Conservation (phyloP, 2,329 filamentous ascomycete species). For the Epichloe hybrida region DNA sequence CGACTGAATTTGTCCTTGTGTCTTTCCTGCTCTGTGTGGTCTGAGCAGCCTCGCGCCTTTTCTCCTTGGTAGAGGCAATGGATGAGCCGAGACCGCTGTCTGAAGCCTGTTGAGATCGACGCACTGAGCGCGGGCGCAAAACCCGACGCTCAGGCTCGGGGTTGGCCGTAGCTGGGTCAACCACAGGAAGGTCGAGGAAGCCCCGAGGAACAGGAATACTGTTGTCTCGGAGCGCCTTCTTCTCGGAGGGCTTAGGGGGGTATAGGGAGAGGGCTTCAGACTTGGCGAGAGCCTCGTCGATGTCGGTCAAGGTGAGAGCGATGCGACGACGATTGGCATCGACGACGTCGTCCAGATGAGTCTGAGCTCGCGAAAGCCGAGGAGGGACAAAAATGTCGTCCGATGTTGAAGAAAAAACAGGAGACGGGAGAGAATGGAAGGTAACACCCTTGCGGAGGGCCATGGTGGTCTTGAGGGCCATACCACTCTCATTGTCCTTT, state of each 20-base stretch:
- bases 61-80: constrained; percentile 47
- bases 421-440: constrained; percentile 40
- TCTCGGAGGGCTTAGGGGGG: constrained; percentile 17
- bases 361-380: constrained; percentile 52
- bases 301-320: constrained; percentile 49
- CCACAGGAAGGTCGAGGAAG: constrained; percentile 43
- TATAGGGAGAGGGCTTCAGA: constrained; percentile 26
- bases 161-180: constrained; percentile 33
- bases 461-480: constrained; percentile 23
- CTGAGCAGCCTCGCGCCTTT: constrained; percentile 32
- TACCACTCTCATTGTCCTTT: constrained; percentile 17
- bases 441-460: constrained; percentile 59
- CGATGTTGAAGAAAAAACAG: constrained; percentile 23
- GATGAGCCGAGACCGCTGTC: constrained; percentile 86
- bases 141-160: constrained; percentile 32
- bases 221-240: constrained; percentile 34
- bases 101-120: constrained; percentile 53
- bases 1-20: constrained; percentile 20
- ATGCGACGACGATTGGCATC: constrained; percentile 56
- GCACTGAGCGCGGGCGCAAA: constrained; percentile 39
- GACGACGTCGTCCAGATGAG: constrained; percentile 57
- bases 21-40: constrained; percentile 12
- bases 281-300: constrained; percentile 48
- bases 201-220: constrained; percentile 46
- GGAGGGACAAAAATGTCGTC: constrained; percentile 35